Evolutionary conservation across 139 green algal genomes (phyloP), one percentile per base, ranked within the genome.

Genomic region (Desmodesmus armatus): DNA sequence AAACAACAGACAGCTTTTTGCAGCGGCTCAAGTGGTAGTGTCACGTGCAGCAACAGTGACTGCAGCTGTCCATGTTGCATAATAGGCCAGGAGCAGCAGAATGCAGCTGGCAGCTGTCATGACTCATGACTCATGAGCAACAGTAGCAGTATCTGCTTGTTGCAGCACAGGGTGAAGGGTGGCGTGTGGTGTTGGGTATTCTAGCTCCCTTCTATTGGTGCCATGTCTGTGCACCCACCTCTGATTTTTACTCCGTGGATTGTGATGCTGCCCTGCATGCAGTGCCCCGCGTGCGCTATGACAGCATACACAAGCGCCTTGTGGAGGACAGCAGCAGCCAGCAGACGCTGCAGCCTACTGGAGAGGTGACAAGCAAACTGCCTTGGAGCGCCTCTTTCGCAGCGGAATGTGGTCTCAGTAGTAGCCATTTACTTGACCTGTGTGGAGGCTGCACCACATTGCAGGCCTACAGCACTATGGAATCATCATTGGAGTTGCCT

Each of bases 251-350:
- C n/a, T n/a, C n/a, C n/a, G n/a, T n/a, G n/a, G n/a, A n/a, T n/a
- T n/a, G n/a, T 47, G 31, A 21, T 44, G 66, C n/a, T 31, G 60
- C 29, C 15, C 3, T 69, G 21, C 21, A 51, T 15, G n/a, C 71
- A 53, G 77, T 83, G 58, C 77, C 58, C 4, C 77, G 77, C 17
- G 40, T 83, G 9, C 77, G 58, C 11, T 83, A 74, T 72, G 77
- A 83, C 41, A n/a, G 58, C 39, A 73, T 83, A 2, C 58, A 72
- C 77, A 83, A 74, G 58, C 58, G 77, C 13, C 77, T 83, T 0
- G 29, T 83, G 13, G 60, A 72, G 31, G 77, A 83, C 77, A 74
- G 62, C 37, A 60, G 21, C 39, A 75, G 60, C 11, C 35, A 35
- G 39, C 11, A 35, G 60, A 73, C 60, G 5, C 37, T 83, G 49